Conservation (phyloP, 1,284 basidiomycete species). For the Ceratobasidium sp. region DNA sequence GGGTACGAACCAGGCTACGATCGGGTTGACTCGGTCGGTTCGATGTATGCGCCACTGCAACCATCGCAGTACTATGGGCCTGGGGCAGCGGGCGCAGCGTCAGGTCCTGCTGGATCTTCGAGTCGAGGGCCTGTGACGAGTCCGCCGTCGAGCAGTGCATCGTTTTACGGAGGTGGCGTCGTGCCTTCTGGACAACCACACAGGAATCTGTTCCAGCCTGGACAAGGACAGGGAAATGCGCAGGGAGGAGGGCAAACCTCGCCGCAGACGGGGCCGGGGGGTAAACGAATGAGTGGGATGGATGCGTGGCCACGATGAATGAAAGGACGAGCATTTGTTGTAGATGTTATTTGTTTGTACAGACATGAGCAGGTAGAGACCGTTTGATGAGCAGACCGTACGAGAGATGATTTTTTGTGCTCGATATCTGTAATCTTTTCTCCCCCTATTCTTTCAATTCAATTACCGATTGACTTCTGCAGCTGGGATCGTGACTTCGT, state of each 20-base stretch:
- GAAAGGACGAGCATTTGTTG: conserved; percentile 22
- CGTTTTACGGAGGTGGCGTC: conserved; percentile 75
- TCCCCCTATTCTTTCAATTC: background rate
- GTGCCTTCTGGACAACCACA: conserved; percentile 63
- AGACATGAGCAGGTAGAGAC: background rate
- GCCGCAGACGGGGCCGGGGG: conserved; percentile 60
- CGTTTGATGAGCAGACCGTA: background rate
- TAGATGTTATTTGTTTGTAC: conserved; percentile 48
- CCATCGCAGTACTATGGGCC: conserved; percentile 74
- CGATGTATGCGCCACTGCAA: conserved; percentile 79
- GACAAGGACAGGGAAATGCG: conserved; percentile 31
- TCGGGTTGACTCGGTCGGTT: conserved; percentile 69
- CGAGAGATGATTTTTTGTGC: background rate
- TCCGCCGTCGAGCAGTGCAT: conserved; percentile 63
- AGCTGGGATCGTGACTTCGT: too few species aligned
- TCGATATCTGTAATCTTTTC: conserved; percentile 9
- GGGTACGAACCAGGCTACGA: conserved; percentile 57
- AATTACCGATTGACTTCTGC: background rate
- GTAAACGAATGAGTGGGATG: conserved; percentile 72
- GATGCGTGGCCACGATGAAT: conserved; percentile 78
- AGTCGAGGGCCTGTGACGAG: conserved; percentile 57
- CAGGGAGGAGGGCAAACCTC: conserved; percentile 27
- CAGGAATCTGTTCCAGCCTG: conserved; percentile 65
- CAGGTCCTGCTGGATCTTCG: conserved; percentile 55
- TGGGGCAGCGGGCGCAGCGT: conserved; percentile 52